Percentiles rank a stretch among this genome's conserved stretches.
Evolutionary conservation across 768 basidiomycete genomes (phyloP).

Genomic region (Mycena polygramma): DNA sequence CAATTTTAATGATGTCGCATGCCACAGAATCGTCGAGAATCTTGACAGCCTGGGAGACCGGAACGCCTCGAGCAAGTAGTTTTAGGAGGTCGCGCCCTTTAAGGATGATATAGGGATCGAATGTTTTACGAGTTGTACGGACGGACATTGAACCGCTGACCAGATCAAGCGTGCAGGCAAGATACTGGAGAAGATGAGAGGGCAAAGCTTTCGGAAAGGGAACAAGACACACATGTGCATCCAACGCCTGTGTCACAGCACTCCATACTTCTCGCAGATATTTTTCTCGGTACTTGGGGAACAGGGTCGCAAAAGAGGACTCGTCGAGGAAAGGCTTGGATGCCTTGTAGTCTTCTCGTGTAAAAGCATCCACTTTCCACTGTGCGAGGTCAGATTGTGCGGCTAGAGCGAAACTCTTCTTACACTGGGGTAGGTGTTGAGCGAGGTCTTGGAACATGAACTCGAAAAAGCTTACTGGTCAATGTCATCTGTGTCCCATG

Average conservation of each 20-base stretch:
- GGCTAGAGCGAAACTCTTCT: constrained; percentile 36
- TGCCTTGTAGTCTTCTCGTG: constrained; percentile 79
- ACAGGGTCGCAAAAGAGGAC: constrained; percentile 97
- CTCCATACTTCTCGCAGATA: constrained; percentile 97
- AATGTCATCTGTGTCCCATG: constrained; percentile 99
- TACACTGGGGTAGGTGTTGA: constrained; percentile 54
- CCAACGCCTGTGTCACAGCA: constrained; percentile 86
- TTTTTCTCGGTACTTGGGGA: constrained; percentile 98
- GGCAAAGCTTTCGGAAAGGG: constrained; percentile 9
- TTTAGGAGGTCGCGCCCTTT: constrained; percentile 98
- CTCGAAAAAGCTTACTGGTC: constrained; percentile 81
- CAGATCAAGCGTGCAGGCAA: constrained; percentile 93
- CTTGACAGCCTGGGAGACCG: constrained; percentile 87
- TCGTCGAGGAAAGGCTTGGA: constrained; percentile 89
- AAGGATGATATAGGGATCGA: constrained; percentile 95
- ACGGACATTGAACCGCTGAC: constrained; percentile 99
- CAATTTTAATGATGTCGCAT: constrained; percentile 99
- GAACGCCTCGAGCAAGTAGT: constrained; percentile 92
- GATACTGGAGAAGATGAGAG: constrained; percentile 65
- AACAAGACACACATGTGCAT: constrained; percentile 71
- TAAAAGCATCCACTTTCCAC: constrained; percentile 94
- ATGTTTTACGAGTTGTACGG: constrained; percentile 95
- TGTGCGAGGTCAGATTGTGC: constrained; percentile 41
- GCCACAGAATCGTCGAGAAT: constrained; percentile 91
- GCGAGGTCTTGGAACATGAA: constrained; percentile 13